Evolutionary conservation across 2,329 filamentous ascomycete species (phyloP).

Genomic region (Parastagonospora avenae): DNA sequence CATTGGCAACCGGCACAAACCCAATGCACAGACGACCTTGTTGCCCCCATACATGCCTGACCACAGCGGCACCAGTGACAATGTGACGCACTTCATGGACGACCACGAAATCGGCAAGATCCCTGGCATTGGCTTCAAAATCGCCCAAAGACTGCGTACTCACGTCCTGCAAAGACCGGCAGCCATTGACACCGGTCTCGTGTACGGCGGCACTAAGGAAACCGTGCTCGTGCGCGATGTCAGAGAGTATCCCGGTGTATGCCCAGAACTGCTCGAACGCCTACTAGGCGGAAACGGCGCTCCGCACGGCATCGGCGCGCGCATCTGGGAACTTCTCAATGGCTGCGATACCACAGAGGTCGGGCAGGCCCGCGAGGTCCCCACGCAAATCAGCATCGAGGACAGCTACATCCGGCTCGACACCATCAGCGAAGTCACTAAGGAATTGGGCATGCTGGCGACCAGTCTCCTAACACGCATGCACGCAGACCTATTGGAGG

Average conservation of each 20-base stretch:
- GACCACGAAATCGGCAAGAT: conserved; percentile 76
- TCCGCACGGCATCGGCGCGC: conserved; percentile 71
- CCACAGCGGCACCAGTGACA: conserved; percentile 40
- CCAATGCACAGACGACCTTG: conserved; percentile 83
- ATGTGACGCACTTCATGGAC: conserved; percentile 74
- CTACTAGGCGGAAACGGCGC: conserved; percentile 73
- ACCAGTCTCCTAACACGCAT: conserved; percentile 77
- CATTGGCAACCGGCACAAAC: conserved; percentile 83
- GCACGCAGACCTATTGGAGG: conserved; percentile 73
- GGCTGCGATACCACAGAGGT: conserved; percentile 80
- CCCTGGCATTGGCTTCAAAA: conserved; percentile 83
- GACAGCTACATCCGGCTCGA: conserved; percentile 82
- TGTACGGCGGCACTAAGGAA: conserved; percentile 58
- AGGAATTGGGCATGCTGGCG: conserved; percentile 71
- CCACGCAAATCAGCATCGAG: conserved; percentile 91
- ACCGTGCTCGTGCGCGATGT: conserved; percentile 69
- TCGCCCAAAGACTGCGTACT: conserved; percentile 69
- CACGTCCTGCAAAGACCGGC: conserved; percentile 59
- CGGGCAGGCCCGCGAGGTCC: conserved; percentile 70
- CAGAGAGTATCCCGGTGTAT: conserved; percentile 66
- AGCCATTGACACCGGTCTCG: conserved; percentile 51
- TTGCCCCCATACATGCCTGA: conserved; percentile 64
- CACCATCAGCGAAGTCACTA: conserved; percentile 65
- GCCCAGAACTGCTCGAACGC: conserved; percentile 67
- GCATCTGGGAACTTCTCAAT: conserved; percentile 79